Conservation (phyloP, 1,139 yeast genomes). For the Debaryomyces psychrophilus region DNA sequence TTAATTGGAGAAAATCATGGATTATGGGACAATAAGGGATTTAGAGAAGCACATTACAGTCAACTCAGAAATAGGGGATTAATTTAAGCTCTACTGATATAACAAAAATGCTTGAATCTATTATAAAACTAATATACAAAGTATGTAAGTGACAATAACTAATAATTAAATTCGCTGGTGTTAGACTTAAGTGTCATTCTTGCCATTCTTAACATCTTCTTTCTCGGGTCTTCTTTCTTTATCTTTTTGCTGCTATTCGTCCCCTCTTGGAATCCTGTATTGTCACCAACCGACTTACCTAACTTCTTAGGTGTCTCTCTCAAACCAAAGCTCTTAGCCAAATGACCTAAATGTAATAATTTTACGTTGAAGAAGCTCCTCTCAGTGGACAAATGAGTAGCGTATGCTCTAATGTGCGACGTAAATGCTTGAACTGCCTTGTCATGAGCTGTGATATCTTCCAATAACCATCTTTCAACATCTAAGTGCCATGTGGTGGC, state of each 20-base stretch:
- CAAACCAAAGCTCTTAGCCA: constrained; percentile 91
- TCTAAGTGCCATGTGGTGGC: constrained; percentile 97
- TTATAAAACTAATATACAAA: constrained; percentile 5
- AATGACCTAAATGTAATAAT: constrained; percentile 85
- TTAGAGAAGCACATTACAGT: constrained; percentile 18
- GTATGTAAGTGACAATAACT: constrained; percentile 7
- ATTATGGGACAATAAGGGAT: constrained; percentile 58
- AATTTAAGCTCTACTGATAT: background rate
- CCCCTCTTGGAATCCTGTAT: constrained; percentile 22
- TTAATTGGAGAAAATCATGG: constrained; percentile 75
- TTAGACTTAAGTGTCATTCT: constrained; percentile 63
- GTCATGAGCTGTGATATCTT: constrained; percentile 60
- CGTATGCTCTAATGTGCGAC: constrained; percentile 90
- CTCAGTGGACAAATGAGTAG: constrained; percentile 89
- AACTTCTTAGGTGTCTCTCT: constrained; percentile 90
- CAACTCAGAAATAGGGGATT: constrained; percentile 3
- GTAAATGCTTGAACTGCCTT: constrained; percentile 77
- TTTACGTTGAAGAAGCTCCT: constrained; percentile 79
- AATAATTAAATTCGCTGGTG: constrained; percentile 75
- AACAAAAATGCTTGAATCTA: background rate
- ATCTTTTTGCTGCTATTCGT: constrained; percentile 30
- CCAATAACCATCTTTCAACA: constrained; percentile 85
- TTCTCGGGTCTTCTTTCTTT: constrained; percentile 63
- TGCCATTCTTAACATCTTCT: constrained; percentile 80
- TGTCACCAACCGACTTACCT: constrained; percentile 43